A percentile compares a stretch with the other conserved stretches of the same genome.
Conservation (phyloP, 257 asterid species). For the Solanum arcanum region DNA sequence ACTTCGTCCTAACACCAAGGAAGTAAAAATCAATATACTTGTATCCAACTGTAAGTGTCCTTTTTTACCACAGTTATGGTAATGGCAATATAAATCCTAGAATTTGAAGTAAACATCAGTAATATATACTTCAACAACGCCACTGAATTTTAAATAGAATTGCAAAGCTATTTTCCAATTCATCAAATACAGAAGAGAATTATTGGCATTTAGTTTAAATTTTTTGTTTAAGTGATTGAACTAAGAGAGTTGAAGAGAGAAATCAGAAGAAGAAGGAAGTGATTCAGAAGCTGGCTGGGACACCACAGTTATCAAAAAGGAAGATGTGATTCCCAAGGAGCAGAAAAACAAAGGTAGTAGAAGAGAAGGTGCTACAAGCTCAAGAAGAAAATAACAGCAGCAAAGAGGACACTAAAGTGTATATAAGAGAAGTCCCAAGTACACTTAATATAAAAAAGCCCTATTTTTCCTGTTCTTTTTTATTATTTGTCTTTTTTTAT, state of each 20-base stretch:
- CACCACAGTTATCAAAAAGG: background rate
- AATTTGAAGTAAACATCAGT: background rate
- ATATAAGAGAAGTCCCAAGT: background rate
- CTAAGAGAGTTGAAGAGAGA: background rate
- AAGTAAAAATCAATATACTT: background rate
- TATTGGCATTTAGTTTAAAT: background rate
- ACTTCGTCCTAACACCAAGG: conserved; percentile 57
- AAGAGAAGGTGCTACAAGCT: background rate
- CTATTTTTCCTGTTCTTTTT: background rate
- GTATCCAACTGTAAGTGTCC: background rate
- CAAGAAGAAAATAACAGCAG: background rate
- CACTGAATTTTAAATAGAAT: background rate
- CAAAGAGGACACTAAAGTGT: background rate
- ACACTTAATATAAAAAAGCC: background rate
- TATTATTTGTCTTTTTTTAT: background rate
- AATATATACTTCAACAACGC: background rate
- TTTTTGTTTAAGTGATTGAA: background rate
- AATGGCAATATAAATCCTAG: background rate
- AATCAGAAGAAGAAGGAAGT: background rate
- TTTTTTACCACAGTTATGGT: background rate
- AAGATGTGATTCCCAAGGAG: background rate
- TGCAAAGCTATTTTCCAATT: background rate
- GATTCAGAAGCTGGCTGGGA: background rate
- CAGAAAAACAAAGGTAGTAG: background rate
- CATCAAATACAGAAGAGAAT: background rate